Evolutionary conservation across 768 basidiomycete species (phyloP).

Genomic region (Tricholoma saponaceum): DNA sequence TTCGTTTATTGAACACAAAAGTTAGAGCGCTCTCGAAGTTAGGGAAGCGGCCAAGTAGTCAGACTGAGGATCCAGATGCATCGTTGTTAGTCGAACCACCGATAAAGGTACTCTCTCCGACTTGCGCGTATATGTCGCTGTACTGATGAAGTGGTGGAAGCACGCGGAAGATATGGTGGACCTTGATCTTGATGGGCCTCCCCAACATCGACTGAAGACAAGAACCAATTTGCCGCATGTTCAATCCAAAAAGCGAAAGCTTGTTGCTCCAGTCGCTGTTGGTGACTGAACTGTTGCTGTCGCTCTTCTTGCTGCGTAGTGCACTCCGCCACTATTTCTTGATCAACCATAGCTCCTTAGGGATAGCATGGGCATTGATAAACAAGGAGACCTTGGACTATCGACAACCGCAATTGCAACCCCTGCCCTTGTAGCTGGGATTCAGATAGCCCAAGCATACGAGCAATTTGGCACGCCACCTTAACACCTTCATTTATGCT

Average conservation of each 20-base stretch:
- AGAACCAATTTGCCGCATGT: background rate
- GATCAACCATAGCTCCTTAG: background rate
- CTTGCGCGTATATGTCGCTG: background rate
- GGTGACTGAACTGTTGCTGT: background rate
- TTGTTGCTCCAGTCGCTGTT: background rate
- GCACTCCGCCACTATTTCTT: background rate
- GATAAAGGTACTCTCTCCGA: background rate
- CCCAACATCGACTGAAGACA: background rate
- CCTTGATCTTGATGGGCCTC: background rate
- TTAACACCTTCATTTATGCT: no score
- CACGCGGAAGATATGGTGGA: background rate
- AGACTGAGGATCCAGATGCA: background rate
- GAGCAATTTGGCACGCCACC: no score
- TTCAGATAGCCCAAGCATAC: background rate
- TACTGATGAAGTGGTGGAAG: background rate
- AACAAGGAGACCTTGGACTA: no score
- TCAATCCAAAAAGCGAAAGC: background rate
- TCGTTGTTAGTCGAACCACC: background rate
- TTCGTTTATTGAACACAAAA: background rate
- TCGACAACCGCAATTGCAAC: background rate
- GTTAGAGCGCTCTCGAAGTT: background rate
- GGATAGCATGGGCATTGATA: background rate
- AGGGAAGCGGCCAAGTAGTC: background rate
- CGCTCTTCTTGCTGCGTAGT: background rate
- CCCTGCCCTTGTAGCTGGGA: background rate